Base-by-base conservation (phyloP, 768 basidiomycete genomes). In the Trametes cingulata region DNA sequence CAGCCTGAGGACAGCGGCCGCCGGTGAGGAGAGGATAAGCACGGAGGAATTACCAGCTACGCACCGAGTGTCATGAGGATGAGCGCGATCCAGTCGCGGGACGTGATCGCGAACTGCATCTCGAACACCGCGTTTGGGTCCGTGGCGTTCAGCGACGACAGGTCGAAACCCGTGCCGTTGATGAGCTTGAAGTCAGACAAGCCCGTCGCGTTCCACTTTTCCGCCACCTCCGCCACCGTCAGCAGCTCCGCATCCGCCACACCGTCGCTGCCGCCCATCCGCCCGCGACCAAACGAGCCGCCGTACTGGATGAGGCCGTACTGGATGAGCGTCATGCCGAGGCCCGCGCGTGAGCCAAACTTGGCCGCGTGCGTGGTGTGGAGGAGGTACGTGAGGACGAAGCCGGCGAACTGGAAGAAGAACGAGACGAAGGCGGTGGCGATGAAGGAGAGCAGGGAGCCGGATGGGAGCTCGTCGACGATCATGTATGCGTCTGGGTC, bases 371-470 rank as follows among this genome's bases (percentile, higher is more conserved):
- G 95, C 1, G 94, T 89, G 13, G 87, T 87, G 75, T 91, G 90
- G 2, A 98, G 86, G 66, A 98, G 86, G 69, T 94, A 97, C 0
- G 95, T 97, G 76, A 99, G 82, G 60, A 90, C 74, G 80, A 91
- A 94, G 52, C 93, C 95, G 68, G 96, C 83, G 73, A 98, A 95
- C 75, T 98, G 95, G 88, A 99, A 98, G 76, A 95, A 93, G 76
- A 90, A 90, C 7, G 93, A 95, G 58, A 93, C 86, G 76, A 95
- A 83, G 56, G 89, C 72, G 73, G 92, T 93, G 75, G 85, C 78
- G 63, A 85, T 68, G 75, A 94, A 95, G n/a, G 86, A 72, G 73
- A 84, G 74, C 67, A 85, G 70, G 3, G 89, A 87, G 51, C 95
- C 95, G 0, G 92, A 84, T 0, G 95, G 93, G 41, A 98, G 85